Base-by-base conservation (phyloP, 805 yeast species). In the Saturnispora mendoncae region DNA sequence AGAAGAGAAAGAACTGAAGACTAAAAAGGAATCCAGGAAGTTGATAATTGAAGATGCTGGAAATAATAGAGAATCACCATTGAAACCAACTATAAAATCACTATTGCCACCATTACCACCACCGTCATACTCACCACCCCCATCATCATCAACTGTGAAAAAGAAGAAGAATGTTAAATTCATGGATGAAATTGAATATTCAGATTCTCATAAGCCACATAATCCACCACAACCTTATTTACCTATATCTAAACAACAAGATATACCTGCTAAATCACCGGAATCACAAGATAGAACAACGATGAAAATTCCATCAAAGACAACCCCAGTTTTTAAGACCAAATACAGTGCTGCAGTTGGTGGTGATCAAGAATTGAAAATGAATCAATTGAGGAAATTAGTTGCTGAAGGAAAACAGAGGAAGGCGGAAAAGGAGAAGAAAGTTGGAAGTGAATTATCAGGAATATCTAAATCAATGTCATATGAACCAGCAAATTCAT, bases 61-160 rank as follows among this genome's bases (percentile, higher is more conserved):
- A 9, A 33, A 23, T 5, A 8, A 21, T 15, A 33, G 7, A 8
- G 12, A 7, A 12, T 7, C 27, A 24, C 7, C 27, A 8, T 24
- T 12, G 12, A 24, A 24, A 24, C 12, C 31, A 28, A 28, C 31
- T n/a, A n/a, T n/a, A n/a, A n/a, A n/a, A 28, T n/a, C 31, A 28
- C 27, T 9, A 27, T 27, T 30, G 19, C 33, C 33, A 30, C 33
- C 33, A 14, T 30, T 30, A 30, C 33, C 33, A n/a, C 33, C 33
- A 13, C 19, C 33, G 12, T 8, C 13, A 6, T 30, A 30, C 17
- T 15, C 33, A 17, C 30, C 30, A 27, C n/a, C n/a, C n/a, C n/a
- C n/a, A n/a, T n/a, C n/a, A n/a, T 27, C 30, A 27, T 14, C 30
- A 27, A 12, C 6, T 27, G 6, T 27, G 15, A 27, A 9, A 7